Conservation (phyloP, 2,329 filamentous ascomycete species). For the Phialophora expanda region DNA sequence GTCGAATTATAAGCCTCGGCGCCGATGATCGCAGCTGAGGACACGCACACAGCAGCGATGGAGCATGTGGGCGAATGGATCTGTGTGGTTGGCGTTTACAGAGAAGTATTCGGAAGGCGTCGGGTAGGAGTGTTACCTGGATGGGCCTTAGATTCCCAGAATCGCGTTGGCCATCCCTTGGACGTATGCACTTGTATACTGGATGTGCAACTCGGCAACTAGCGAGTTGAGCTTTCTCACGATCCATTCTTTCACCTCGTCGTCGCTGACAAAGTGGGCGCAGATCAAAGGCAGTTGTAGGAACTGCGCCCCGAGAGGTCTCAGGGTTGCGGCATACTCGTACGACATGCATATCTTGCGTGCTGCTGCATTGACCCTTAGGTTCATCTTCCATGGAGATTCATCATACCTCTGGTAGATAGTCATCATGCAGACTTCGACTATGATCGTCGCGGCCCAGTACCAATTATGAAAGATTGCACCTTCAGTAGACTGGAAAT, state of each 20-base stretch:
- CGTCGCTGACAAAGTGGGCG: slow-evolving; percentile 5
- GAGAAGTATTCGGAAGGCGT: neutral
- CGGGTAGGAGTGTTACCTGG: no score
- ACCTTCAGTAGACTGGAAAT: neutral
- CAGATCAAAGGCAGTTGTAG: slow-evolving; percentile 9
- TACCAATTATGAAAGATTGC: slow-evolving; percentile 4
- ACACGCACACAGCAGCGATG: slow-evolving; percentile 1
- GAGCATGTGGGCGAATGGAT: neutral
- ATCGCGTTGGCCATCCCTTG: neutral
- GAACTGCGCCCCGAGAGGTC: slow-evolving; percentile 11
- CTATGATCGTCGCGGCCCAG: neutral
- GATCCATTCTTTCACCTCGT: slow-evolving; percentile 5
- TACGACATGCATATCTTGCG: slow-evolving; percentile 11
- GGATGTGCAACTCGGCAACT: slow-evolving; percentile 10
- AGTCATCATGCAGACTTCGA: slow-evolving; percentile 10
- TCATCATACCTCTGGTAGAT: neutral
- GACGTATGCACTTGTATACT: slow-evolving; percentile 3
- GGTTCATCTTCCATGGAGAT: neutral
- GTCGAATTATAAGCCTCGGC: neutral
- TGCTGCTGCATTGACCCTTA: neutral
- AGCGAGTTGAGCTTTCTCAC: slow-evolving; percentile 4
- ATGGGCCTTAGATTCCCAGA: neutral
- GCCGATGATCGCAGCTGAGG: neutral
- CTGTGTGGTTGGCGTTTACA: neutral
- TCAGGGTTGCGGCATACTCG: slow-evolving; percentile 3